Conservation (phyloP, 2,329 filamentous ascomycete species). For the Talaromyces piceae region DNA sequence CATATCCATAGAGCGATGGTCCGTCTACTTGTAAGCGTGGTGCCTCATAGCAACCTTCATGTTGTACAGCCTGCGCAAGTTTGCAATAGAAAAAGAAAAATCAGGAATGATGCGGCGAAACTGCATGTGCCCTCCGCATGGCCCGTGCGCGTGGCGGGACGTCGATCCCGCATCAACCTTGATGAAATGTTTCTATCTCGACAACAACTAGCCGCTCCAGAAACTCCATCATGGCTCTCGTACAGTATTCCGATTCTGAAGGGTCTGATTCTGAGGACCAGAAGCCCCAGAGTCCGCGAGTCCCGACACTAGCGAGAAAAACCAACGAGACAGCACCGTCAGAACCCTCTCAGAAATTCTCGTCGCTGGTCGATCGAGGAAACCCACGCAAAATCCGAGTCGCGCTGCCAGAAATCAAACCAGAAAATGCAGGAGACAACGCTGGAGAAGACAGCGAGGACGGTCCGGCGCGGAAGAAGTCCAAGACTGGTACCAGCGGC, state of each 20-base stretch:
- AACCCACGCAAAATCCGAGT: constrained; percentile 80
- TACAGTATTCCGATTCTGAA: constrained; percentile 77
- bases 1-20: neutral
- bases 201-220: neutral
- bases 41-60: neutral
- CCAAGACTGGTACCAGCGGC: constrained; percentile 55
- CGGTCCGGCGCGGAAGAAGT: constrained; percentile 63
- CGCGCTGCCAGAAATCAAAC: constrained; percentile 56
- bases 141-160: constrained; percentile 3
- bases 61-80: neutral
- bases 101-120: neutral
- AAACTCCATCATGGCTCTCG: constrained; percentile 62
- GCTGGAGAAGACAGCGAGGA: constrained; percentile 38
- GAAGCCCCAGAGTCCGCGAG: constrained; percentile 22
- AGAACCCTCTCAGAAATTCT: constrained; percentile 44
- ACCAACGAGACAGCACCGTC: constrained; percentile 15
- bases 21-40: too few relatives aligned
- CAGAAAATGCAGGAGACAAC: constrained; percentile 29
- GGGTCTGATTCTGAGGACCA: constrained; percentile 54
- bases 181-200: neutral
- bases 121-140: constrained; percentile 7
- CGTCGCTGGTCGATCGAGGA: constrained; percentile 72
- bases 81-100: neutral
- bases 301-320: constrained; percentile 10
- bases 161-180: neutral